phyloP scores from a whole-genome alignment of 176 grass and related monocot species.

The Puccinellia tenuiflora region DNA sequence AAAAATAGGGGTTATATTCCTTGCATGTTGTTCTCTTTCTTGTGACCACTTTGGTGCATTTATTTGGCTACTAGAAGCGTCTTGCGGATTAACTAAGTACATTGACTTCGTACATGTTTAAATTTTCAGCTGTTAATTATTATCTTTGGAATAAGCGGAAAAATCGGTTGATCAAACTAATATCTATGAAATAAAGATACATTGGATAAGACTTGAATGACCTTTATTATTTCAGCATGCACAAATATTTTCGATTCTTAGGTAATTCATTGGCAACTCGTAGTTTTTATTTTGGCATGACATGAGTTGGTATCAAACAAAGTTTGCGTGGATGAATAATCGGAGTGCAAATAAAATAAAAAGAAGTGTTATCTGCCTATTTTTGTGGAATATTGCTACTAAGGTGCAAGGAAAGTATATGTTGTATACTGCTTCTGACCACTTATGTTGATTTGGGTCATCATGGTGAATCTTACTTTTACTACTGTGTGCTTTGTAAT shows the following conservation, averaged over 20 bases:
- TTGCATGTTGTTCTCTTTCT: no score
- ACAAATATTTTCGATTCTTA: neutral
- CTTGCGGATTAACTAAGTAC: no score
- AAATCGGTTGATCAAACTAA: neutral
- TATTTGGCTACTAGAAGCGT: no score
- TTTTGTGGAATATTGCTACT: neutral
- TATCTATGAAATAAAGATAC: neutral
- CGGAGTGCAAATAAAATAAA: neutral
- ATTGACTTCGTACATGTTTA: no score
- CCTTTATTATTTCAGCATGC: neutral
- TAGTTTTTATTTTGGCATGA: neutral
- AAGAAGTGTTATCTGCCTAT: neutral
- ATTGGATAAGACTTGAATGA: neutral
- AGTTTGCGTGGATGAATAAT: neutral
- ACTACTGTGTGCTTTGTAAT: neutral
- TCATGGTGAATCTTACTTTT: no score
- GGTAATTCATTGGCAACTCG: neutral
- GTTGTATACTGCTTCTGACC: neutral
- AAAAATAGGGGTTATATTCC: no score
- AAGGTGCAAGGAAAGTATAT: neutral
- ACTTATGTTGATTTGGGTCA: neutral
- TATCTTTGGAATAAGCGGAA: no score
- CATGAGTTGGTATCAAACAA: neutral
- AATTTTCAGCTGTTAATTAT: no score
- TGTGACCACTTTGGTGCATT: no score